Conservation (phyloP, 2,329 filamentous ascomycete genomes). For the Neocucurbitaria cava region DNA sequence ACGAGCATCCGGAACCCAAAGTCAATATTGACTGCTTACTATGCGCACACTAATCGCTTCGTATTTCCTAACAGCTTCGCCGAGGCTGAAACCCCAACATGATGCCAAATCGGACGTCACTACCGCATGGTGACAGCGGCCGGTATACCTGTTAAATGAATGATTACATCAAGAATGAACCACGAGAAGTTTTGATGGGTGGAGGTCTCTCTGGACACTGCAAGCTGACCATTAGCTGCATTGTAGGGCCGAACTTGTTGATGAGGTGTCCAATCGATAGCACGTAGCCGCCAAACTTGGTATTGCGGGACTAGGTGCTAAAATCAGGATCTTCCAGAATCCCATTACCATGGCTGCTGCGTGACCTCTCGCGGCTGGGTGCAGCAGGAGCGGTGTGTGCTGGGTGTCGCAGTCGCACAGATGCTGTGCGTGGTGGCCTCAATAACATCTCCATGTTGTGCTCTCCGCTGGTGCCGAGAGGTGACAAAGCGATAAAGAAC, state of each 20-base stretch:
- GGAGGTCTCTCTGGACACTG: conserved; percentile 6
- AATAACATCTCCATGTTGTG: conserved; percentile 38
- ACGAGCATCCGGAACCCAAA: conserved; percentile 18
- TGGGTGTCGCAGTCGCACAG: conserved; percentile 33
- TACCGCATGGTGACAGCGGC: conserved; percentile 5
- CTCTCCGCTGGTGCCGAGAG: conserved; percentile 9
- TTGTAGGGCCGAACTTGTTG: conserved; percentile 15
- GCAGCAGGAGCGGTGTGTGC: conserved; percentile 40
- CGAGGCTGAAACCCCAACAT: conserved; percentile 10
- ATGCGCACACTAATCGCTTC: conserved; percentile 9
- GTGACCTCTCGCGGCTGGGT: conserved; percentile 20
- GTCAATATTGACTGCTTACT: conserved; percentile 28
- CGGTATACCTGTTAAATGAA: neutral
- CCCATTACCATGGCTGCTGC: conserved; percentile 28
- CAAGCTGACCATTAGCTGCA: conserved; percentile 17
- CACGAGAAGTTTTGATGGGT: conserved; percentile 9
- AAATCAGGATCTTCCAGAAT: conserved; percentile 10
- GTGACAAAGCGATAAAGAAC: neutral
- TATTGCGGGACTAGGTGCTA: conserved; percentile 14
- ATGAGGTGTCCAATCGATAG: conserved; percentile 29
- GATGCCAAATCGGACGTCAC: conserved; percentile 6
- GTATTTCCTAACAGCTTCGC: neutral
- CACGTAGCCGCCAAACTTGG: conserved; percentile 25
- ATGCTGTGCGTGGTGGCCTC: conserved; percentile 39
- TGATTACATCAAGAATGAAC: neutral